phyloP scores from a whole-genome alignment of 1,139 yeast species.

The Kurtzmaniella quercitrusa region DNA sequence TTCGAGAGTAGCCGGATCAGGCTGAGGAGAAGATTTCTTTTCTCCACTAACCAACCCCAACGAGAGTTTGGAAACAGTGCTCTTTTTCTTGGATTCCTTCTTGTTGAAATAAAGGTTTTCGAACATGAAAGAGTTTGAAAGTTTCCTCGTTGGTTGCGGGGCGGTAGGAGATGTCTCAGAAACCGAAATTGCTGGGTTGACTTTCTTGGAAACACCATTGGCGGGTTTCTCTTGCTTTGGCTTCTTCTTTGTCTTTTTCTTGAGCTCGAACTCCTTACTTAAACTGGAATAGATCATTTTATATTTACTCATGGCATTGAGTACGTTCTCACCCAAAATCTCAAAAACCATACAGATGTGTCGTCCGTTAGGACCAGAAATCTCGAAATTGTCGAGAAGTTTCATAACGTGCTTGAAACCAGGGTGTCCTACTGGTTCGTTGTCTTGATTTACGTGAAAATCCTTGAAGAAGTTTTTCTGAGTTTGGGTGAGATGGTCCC shows the following conservation, averaged over 20 bases:
- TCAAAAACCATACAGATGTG: conserved; percentile 45
- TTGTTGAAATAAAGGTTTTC: neutral
- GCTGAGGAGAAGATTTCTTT: neutral
- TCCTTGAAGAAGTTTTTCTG: conserved; percentile 12
- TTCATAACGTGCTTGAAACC: conserved; percentile 40
- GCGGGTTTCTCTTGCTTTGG: neutral
- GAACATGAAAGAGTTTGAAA: neutral
- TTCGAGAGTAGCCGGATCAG: neutral
- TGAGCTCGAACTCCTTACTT: conserved; percentile 3
- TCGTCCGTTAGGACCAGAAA: conserved; percentile 38
- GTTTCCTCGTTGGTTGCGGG: neutral
- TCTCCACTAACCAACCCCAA: conserved; percentile 5
- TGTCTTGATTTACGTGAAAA: conserved; percentile 4
- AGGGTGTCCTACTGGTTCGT: conserved; percentile 20
- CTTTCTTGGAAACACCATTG: neutral
- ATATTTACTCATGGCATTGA: conserved; percentile 35
- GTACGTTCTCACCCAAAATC: conserved; percentile 37
- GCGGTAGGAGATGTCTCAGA: neutral
- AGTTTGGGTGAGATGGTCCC: conserved; percentile 24
- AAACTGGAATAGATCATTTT: conserved; percentile 13
- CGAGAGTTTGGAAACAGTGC: conserved; percentile 7
- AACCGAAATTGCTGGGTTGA: neutral
- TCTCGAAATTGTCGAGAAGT: conserved; percentile 36
- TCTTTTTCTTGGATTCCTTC: conserved; percentile 5
- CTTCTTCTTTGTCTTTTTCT: conserved; percentile 1